Evolutionary conservation across 2,329 filamentous ascomycete genomes (phyloP), one percentile per base, ranked within the genome.

Genomic region (Aspergillus sp.): DNA sequence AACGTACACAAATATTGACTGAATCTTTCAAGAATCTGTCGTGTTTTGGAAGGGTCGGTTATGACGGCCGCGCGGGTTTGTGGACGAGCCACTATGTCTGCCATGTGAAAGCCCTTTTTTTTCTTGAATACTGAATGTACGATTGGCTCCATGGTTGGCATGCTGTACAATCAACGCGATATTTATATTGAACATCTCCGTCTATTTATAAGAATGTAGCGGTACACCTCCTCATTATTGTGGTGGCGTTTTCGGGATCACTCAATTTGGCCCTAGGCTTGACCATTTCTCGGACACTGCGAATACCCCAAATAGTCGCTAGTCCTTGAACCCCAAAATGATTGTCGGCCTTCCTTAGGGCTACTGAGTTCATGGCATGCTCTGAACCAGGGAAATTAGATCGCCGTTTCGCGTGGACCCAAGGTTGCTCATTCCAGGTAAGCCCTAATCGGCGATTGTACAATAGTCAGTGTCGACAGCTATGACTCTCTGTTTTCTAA

Each of bases 31-130:
- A 19, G 19, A 19, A 19, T 19, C 19, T 2, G 19, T 19, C 19
- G 19, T 19, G 19, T 19, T 19, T 19, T 0, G 74, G 75, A 0
- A 69, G 80, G 67, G 54, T 83, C 80, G 53, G 83, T 81, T 48
- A 83, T 76, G 50, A 70, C 73, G 1, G 77, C 75, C 0, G 55
- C 58, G 4, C 57, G 58, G 0, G 73, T 77, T 0, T 54, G 45
- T 0, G 77, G 71, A 48, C 81, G 78, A 1, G 71, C 75, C 3
- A 83, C 73, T 1, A 83, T 53, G 50, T 80, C 55, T 82, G 79
- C 73, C 75, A 81, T 7, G 77, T 79, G 4, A 66, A 67, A 19
- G 19, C 19, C 19, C 19, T 19, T 0, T 78, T 73, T 7, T 0
- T 51, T 30, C 43, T 72, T 68, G 39, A 70, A 72, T 49, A 72